Evolutionary conservation across 306 rosid species (phyloP).

Genomic region (Prinsepia uniflora): DNA sequence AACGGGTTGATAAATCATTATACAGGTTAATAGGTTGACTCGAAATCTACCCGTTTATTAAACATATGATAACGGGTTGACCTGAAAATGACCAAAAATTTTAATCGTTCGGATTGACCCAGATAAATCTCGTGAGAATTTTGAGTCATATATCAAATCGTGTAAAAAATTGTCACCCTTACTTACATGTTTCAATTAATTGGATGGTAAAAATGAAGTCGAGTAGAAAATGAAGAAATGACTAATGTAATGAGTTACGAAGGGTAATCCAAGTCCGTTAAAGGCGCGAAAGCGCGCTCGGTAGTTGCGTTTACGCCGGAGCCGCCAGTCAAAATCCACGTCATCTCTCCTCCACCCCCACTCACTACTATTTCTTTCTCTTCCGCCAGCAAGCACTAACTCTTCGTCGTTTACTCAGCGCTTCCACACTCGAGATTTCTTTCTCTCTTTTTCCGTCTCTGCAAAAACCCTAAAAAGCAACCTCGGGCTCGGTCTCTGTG

Average conservation of each 20-base stretch:
- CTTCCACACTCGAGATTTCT: not conserved
- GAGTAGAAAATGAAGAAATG: no score
- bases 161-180: no score
- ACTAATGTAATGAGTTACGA: not conserved
- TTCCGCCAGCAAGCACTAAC: not conserved
- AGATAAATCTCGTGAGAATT: no score
- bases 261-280: not conserved
- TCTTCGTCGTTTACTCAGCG: not conserved
- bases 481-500: not conserved
- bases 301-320: not conserved
- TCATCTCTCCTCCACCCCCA: not conserved
- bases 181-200: not conserved
- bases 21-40: no score
- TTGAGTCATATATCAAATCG: no score
- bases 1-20: no score
- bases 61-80: no score
- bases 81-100: no score
- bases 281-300: slow-evolving; percentile 7
- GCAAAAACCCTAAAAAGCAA: slow-evolving; percentile 17
- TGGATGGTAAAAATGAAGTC: no score
- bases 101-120: no score
- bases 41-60: no score
- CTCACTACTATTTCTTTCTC: not conserved
- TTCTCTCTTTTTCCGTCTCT: slow-evolving; percentile 3
- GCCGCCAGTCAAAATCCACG: not conserved